phyloP scores from a whole-genome alignment of 1,139 yeast species.

The Zygoascus hellenicus region DNA sequence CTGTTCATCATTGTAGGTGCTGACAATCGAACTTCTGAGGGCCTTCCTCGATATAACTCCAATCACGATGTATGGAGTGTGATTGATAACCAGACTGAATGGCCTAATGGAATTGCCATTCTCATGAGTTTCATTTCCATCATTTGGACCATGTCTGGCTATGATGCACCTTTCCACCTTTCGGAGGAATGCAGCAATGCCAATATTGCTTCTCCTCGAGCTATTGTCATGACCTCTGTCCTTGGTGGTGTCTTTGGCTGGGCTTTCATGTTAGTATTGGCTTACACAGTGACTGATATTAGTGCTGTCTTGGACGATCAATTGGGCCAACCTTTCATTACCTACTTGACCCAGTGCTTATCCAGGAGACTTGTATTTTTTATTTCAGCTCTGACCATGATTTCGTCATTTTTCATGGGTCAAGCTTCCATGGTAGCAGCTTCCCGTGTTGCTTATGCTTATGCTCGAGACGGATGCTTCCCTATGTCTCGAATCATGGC shows the following conservation, averaged over 20 bases:
- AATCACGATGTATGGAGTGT: conserved; percentile 50
- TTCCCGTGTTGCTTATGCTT: conserved; percentile 63
- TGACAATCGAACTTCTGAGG: conserved; percentile 34
- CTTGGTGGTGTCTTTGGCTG: conserved; percentile 60
- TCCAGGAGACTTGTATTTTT: conserved; percentile 43
- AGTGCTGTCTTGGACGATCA: conserved; percentile 47
- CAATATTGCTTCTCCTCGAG: conserved; percentile 57
- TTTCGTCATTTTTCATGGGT: conserved; percentile 63
- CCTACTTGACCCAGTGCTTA: conserved; percentile 51
- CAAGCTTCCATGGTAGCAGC: conserved; percentile 67
- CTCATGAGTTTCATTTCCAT: conserved; percentile 59
- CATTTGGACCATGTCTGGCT: conserved; percentile 74
- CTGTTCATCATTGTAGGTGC: conserved; percentile 55
- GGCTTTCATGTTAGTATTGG: conserved; percentile 57
- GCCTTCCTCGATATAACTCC: conserved; percentile 46
- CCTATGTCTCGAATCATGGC: conserved; percentile 54
- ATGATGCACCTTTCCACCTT: conserved; percentile 68
- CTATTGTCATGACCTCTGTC: conserved; percentile 58
- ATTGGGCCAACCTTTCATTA: conserved; percentile 62
- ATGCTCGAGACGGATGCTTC: conserved; percentile 65
- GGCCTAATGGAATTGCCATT: conserved; percentile 60
- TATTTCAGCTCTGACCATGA: conserved; percentile 53
- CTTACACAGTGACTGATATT: conserved; percentile 56
- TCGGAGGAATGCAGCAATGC: conserved; percentile 70
- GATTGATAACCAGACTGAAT: conserved; percentile 56